Conservation (phyloP, 495 filamentous ascomycete genomes). For the Lophium mytilinum region DNA sequence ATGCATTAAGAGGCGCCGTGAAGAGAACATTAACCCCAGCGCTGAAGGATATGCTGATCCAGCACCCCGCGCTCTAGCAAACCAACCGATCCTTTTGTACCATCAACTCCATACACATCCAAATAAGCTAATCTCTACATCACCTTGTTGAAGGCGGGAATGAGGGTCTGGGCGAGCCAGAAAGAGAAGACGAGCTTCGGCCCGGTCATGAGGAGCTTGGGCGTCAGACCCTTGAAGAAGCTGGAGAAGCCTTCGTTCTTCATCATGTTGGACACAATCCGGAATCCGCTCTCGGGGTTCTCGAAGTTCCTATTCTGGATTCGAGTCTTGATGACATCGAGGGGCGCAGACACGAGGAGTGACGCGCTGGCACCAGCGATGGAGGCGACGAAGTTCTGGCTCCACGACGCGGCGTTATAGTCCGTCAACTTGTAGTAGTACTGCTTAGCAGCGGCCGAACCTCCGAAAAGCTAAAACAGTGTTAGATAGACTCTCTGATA, state of each 20-base stretch:
- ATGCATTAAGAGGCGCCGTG: not conserved
- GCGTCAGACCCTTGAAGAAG: slow-evolving; percentile 97
- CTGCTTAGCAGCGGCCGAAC: slow-evolving; percentile 96
- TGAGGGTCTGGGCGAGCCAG: slow-evolving; percentile 95
- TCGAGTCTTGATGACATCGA: slow-evolving; percentile 98
- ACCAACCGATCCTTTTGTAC: not conserved
- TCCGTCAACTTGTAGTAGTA: slow-evolving; percentile 79
- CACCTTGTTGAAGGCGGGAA: slow-evolving; percentile 59
- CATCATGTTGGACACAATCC: slow-evolving; percentile 82
- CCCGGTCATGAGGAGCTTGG: slow-evolving; percentile 97
- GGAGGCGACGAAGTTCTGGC: slow-evolving; percentile 95
- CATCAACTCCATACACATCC: not conserved
- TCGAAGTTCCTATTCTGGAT: slow-evolving; percentile 99
- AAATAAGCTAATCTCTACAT: slow-evolving; percentile 31
- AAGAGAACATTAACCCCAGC: not conserved
- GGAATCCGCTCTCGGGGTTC: slow-evolving; percentile 87
- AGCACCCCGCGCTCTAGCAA: not conserved
- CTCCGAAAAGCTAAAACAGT: slow-evolving; percentile 78
- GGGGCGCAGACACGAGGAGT: slow-evolving; percentile 83
- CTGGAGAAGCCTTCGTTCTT: slow-evolving; percentile 73
- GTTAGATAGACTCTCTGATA: slow-evolving; percentile 9
- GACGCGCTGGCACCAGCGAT: slow-evolving; percentile 89
- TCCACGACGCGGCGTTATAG: slow-evolving; percentile 92
- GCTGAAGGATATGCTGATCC: not conserved
- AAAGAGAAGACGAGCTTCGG: slow-evolving; percentile 99